These are phyloP conservation scores for Cephalotrichum gorgonifer DNA, from an alignment of 2,329 filamentous ascomycete genomes.

Conservation along the genomic window DNA sequence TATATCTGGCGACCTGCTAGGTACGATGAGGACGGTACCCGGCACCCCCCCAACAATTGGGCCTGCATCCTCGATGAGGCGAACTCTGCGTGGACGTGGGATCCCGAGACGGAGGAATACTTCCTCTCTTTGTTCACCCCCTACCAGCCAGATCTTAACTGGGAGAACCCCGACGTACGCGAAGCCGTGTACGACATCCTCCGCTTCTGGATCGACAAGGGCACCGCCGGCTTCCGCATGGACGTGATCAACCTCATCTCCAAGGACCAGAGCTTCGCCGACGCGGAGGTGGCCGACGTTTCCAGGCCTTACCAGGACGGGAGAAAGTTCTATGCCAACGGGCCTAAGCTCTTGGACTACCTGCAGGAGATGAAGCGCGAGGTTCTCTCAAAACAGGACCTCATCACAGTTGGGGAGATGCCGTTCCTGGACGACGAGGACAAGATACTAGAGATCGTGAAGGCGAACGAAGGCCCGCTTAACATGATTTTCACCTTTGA, in stretches of 20 bases:
- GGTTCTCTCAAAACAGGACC: conserved; percentile 33
- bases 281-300: conserved; percentile 22
- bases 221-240: conserved; percentile 56
- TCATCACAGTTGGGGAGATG: conserved; percentile 43
- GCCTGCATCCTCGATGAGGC: conserved; percentile 8
- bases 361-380: conserved; percentile 29
- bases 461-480: conserved; percentile 45
- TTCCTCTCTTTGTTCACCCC: conserved; percentile 60
- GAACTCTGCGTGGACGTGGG: conserved; percentile 38
- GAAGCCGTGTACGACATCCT: conserved; percentile 58
- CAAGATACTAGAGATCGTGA: conserved; percentile 37
- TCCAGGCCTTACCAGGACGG: conserved; percentile 16
- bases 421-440: conserved; percentile 30
- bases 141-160: conserved; percentile 69
- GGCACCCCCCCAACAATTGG: conserved; percentile 53
- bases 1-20: conserved; percentile 56
- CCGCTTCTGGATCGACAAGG: conserved; percentile 64
- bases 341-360: conserved; percentile 35
- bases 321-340: conserved; percentile 41
- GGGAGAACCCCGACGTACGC: conserved; percentile 58
- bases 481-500: conserved; percentile 70
- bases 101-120: conserved; percentile 37
- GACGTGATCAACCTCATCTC: conserved; percentile 60
- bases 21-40: conserved; percentile 44
- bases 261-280: conserved; percentile 47